phyloP scores from a whole-genome alignment of 1,284 basidiomycete species.

The Ganoderma leucocontextum region DNA sequence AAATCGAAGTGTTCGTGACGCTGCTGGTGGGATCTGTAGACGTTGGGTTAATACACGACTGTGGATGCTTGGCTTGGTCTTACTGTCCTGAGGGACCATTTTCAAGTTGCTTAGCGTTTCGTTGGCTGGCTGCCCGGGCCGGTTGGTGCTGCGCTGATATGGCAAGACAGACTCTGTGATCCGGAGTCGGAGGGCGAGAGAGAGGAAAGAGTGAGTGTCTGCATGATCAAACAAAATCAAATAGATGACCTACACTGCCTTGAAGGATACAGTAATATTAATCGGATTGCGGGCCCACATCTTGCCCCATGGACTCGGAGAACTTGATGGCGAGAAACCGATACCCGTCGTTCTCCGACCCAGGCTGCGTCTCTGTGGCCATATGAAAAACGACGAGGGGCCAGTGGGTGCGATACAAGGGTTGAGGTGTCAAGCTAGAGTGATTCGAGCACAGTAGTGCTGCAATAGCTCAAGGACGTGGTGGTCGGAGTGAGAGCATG shows the following conservation, averaged over 20 bases:
- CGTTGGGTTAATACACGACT: neutral
- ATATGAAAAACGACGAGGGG: neutral
- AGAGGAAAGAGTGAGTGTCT: neutral
- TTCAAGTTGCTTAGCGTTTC: neutral
- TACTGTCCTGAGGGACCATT: neutral
- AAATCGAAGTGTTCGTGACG: neutral
- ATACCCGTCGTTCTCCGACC: neutral
- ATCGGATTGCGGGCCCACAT: slow-evolving; percentile 7
- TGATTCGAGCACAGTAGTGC: neutral
- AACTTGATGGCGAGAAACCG: neutral
- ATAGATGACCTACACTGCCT: slow-evolving; percentile 14
- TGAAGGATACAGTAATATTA: slow-evolving; percentile 1
- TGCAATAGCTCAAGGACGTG: neutral
- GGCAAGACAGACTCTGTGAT: slow-evolving; percentile 8
- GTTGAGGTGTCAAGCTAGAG: neutral
- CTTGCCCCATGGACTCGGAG: neutral
- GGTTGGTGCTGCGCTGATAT: slow-evolving; percentile 17
- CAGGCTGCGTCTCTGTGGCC: neutral
- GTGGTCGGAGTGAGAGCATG: neutral
- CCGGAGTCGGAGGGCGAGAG: slow-evolving; percentile 10
- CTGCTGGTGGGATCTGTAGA: neutral
- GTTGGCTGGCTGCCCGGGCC: slow-evolving; percentile 2
- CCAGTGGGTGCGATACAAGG: neutral
- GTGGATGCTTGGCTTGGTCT: neutral
- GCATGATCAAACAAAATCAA: slow-evolving; percentile 14